phyloP scores from a whole-genome alignment of 2,329 filamentous ascomycete genomes.

The Aspergillus aculeatinus region DNA sequence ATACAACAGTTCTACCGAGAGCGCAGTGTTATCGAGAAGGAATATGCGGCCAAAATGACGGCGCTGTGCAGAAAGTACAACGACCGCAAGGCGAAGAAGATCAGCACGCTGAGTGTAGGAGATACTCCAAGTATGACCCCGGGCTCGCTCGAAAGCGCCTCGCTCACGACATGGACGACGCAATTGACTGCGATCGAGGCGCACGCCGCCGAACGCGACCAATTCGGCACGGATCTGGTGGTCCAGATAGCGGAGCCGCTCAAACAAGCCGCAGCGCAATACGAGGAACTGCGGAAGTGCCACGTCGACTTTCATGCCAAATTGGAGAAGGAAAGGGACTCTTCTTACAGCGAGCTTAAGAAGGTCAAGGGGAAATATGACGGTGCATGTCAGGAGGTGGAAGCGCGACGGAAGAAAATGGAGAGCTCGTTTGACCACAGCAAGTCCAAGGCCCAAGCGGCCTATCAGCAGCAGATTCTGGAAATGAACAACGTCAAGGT shows the following conservation, averaged over 20 bases:
- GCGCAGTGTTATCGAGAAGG: slow-evolving; percentile 89
- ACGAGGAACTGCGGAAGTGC: slow-evolving; percentile 89
- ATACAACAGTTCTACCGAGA: slow-evolving; percentile 98
- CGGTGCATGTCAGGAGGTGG: slow-evolving; percentile 86
- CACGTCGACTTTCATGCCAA: slow-evolving; percentile 87
- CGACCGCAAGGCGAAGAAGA: slow-evolving; percentile 92
- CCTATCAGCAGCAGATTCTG: slow-evolving; percentile 85
- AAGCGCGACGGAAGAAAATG: slow-evolving; percentile 89
- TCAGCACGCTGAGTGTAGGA: slow-evolving; percentile 83
- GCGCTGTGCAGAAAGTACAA: slow-evolving; percentile 93
- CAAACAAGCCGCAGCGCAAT: slow-evolving; percentile 69
- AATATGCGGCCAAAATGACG: slow-evolving; percentile 86
- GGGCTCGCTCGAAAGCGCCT: slow-evolving; percentile 92
- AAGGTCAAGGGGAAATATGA: slow-evolving; percentile 96
- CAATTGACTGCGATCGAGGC: slow-evolving; percentile 88
- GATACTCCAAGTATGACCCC: slow-evolving; percentile 91
- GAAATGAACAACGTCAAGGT: slow-evolving; percentile 95
- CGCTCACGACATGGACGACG: slow-evolving; percentile 93
- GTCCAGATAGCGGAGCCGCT: slow-evolving; percentile 82
- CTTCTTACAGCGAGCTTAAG: slow-evolving; percentile 77
- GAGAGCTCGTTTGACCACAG: slow-evolving; percentile 84
- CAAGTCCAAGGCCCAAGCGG: slow-evolving; percentile 84
- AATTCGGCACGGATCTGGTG: slow-evolving; percentile 75
- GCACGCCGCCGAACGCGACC: slow-evolving; percentile 84
- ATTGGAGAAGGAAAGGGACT: slow-evolving; percentile 84